Conservation (phyloP, 257 asterid species). For the Ehretia macrophylla region DNA sequence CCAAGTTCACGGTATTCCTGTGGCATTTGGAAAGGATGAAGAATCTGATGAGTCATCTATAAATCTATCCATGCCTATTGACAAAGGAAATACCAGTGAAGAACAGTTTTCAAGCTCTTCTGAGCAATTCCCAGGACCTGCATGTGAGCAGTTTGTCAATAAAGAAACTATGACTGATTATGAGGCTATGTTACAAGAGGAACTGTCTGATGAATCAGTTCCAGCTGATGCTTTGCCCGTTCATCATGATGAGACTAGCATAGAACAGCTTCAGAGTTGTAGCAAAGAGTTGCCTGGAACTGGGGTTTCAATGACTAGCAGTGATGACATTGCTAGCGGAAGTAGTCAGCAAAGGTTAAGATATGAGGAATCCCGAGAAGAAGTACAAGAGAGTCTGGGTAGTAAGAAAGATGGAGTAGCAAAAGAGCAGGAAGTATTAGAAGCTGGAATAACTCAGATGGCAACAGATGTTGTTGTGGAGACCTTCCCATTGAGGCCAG, state of each 20-base stretch:
- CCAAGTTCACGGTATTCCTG: constrained; percentile 9
- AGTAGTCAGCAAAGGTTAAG: constrained; percentile 15
- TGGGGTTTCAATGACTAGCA: constrained; percentile 12
- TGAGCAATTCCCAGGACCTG: constrained; percentile 2
- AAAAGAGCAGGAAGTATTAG: constrained; percentile 12
- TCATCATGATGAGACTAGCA: constrained; percentile 16
- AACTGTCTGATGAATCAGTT: constrained; percentile 18
- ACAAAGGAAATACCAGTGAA: constrained; percentile 9
- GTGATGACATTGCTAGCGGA: constrained; percentile 15
- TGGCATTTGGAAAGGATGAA: background rate
- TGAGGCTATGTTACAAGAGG: constrained; percentile 16
- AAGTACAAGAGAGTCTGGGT: constrained; percentile 15
- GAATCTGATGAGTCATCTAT: constrained; percentile 5
- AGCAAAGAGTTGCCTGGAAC: constrained; percentile 13
- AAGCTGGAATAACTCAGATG: constrained; percentile 3
- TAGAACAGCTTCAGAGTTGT: constrained; percentile 10
- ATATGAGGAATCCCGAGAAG: constrained; percentile 20
- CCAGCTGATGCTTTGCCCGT: constrained; percentile 17
- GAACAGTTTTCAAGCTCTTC: constrained; percentile 1
- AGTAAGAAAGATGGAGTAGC: constrained; percentile 1
- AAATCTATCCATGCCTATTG: background rate
- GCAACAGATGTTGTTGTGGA: constrained; percentile 50
- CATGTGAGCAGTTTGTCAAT: constrained; percentile 1
- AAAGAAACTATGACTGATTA: background rate
- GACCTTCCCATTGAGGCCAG: constrained; percentile 66